These are phyloP conservation scores for Diplocarpon mali DNA, from an alignment of 2,329 filamentous ascomycete species.

Conservation along the genomic window DNA sequence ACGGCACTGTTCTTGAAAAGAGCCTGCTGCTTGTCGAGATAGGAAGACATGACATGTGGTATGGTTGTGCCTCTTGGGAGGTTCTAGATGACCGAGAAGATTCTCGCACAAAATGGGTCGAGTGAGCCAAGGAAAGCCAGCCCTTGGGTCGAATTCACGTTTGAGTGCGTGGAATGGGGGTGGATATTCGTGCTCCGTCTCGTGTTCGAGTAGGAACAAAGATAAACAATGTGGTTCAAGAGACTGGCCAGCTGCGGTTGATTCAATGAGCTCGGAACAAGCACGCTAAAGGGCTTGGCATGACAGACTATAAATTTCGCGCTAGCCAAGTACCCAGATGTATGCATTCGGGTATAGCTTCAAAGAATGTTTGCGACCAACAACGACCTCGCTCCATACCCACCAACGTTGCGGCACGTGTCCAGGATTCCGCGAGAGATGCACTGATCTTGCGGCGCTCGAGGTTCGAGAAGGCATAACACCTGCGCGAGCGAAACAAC, in stretches of 20 bases:
- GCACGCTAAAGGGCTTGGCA: background rate
- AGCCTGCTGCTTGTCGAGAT: slow-evolving; percentile 54
- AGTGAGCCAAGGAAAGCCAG: background rate
- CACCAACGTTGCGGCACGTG: background rate
- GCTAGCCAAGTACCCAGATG: background rate
- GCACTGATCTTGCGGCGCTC: background rate
- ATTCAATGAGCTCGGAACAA: background rate
- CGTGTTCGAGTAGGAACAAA: no score
- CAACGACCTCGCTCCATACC: background rate
- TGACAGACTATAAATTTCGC: background rate
- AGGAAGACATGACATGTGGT: slow-evolving; percentile 41
- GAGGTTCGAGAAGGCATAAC: background rate
- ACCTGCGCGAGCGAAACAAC: background rate
- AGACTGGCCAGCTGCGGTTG: no score
- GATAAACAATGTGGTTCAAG: no score
- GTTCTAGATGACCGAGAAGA: no score
- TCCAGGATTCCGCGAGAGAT: background rate
- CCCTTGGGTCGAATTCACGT: no score
- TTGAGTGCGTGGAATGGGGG: no score
- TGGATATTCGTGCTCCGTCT: no score
- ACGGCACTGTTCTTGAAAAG: slow-evolving; percentile 50
- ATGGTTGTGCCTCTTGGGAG: background rate
- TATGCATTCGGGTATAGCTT: slow-evolving; percentile 1
- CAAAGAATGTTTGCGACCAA: background rate
- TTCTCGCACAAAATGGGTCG: background rate